Percentiles rank a stretch among this genome's conserved stretches.
phyloP scores from a whole-genome alignment of 164 flowering plant species.

The Amborella trichopoda region DNA sequence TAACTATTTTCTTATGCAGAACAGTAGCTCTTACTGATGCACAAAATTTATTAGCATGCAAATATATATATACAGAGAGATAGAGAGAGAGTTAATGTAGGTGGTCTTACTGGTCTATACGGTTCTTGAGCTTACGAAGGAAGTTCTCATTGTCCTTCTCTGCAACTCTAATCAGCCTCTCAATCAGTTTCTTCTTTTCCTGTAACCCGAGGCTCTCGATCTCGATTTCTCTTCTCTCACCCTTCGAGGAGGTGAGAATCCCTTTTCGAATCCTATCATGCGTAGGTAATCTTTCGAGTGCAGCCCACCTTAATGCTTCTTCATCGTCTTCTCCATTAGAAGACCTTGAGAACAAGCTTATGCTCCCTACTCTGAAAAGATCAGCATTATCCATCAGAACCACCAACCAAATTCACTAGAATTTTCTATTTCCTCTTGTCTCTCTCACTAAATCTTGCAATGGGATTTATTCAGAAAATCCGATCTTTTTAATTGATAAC shows the following conservation, averaged over 20 bases:
- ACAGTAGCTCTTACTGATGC: too few species aligned
- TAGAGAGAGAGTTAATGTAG: neutral
- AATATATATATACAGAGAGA: too few species aligned
- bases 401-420: too few species aligned
- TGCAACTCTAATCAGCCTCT: conserved; percentile 20
- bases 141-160: conserved; percentile 35
- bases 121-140: conserved; percentile 20
- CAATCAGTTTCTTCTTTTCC: conserved; percentile 40
- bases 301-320: conserved; percentile 85
- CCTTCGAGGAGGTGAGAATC: conserved; percentile 40
- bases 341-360: too few species aligned
- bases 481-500: too few species aligned
- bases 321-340: conserved; percentile 59
- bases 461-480: too few species aligned
- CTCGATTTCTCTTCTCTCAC: conserved; percentile 43
- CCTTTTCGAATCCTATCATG: conserved; percentile 72
- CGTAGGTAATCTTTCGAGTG: conserved; percentile 79
- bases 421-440: too few species aligned
- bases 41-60: too few species aligned
- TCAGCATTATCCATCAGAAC: too few species aligned
- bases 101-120: conserved; percentile 25
- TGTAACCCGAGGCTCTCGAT: conserved; percentile 53
- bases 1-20: too few species aligned
- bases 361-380: too few species aligned
- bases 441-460: too few species aligned